Base-by-base conservation (phyloP, 345 rosid species). In the Physaria fendleri region DNA sequence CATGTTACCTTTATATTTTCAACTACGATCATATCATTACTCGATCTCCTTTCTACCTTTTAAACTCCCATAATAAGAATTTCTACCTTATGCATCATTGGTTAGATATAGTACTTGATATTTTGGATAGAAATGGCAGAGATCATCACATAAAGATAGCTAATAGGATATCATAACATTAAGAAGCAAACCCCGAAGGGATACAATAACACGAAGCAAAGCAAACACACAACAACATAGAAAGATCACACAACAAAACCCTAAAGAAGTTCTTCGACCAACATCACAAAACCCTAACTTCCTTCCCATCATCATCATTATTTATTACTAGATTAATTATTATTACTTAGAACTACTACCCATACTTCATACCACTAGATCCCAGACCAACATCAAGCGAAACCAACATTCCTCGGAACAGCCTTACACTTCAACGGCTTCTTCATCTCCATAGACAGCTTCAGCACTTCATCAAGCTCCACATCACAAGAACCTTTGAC, bases 401-500 rank as follows among this genome's bases (percentile, higher is more conserved):
- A 22, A 37, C 55, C 9, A 42, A 44, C 66, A 62, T 64, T 60
- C 72, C 88, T 73, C 47, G 84, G 60, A 41, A 85, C 22, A 29
- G 84, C 85, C 62, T 44, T 80, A 64, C 85, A 85, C 8, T 71
- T 74, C 77, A 82, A 43, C 0, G 85, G 73, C 29, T 69, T 77
- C 60, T 78, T 78, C 85, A 82, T 82, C 68, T 85, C 91, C 82
- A 80, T 59, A 3, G 91, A 82, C 3, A 82, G 82, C 59, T 82
- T 82, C 27, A 82, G 55, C 11, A 59, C 62, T 50, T 85, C 91
- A 2, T 73, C 12, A 38, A 85, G 62, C 13, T 82, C 82, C 20
- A 85, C 82, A 0, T 24, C 79, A 54, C 44, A 5, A 27, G 47
- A 21, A 16, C 66, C 62, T 7, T 74, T 43, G 1, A 82, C 66